Evolutionary conservation across 2,329 filamentous ascomycete species (phyloP).

Genomic region (Xylariaceae sp.): DNA sequence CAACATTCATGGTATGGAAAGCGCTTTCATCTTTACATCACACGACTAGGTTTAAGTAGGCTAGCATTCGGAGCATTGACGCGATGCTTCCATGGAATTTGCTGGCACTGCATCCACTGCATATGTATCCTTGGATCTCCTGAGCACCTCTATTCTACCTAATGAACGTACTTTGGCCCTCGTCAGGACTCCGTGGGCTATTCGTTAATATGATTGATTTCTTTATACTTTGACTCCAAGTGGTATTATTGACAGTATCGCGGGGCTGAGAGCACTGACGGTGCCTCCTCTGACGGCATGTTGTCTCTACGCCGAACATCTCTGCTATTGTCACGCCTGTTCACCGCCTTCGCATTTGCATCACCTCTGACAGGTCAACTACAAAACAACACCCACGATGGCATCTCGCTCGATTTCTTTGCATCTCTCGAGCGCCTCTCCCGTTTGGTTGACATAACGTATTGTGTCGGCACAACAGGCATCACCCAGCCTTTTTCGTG

Average conservation of each 20-base stretch:
- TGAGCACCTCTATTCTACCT: constrained; percentile 10
- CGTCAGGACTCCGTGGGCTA: neutral
- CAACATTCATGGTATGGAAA: no score
- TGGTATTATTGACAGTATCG: neutral
- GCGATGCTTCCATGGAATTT: constrained; percentile 5
- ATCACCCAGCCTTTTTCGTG: constrained; percentile 84
- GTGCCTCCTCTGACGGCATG: neutral
- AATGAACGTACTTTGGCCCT: constrained; percentile 7
- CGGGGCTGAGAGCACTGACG: neutral
- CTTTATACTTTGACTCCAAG: neutral
- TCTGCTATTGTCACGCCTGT: constrained; percentile 10
- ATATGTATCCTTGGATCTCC: neutral
- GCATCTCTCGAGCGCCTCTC: constrained; percentile 81
- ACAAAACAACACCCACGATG: constrained; percentile 20
- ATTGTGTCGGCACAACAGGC: constrained; percentile 86
- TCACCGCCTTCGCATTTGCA: constrained; percentile 14
- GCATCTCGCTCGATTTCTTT: constrained; percentile 69
- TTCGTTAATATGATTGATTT: neutral
- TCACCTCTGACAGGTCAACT: constrained; percentile 18
- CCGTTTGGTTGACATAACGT: constrained; percentile 91
- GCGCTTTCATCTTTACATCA: neutral
- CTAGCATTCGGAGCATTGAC: constrained; percentile 8
- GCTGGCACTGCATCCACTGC: constrained; percentile 3
- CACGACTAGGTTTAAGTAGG: constrained; percentile 3
- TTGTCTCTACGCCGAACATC: neutral